These are phyloP conservation scores for Hypoxylon sp. DNA, from an alignment of 2,329 filamentous ascomycete species.

Conservation along the genomic window DNA sequence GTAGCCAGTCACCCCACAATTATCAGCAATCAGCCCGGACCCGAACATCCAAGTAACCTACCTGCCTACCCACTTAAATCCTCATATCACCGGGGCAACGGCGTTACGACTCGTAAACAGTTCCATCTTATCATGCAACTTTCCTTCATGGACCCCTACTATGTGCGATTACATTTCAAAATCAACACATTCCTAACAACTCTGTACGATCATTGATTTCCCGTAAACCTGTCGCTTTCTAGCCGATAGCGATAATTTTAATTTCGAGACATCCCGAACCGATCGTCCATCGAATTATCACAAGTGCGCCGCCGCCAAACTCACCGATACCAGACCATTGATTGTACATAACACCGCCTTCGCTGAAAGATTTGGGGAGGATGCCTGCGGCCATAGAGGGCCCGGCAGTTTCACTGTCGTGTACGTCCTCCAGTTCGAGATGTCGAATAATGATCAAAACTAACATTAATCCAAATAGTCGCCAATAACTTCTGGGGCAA, in stretches of 20 bases:
- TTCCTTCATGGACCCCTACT: slow-evolving; percentile 8
- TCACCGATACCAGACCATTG: slow-evolving; percentile 12
- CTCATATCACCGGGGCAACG: slow-evolving; percentile 28
- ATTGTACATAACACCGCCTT: slow-evolving; percentile 23
- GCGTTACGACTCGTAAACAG: slow-evolving; percentile 33
- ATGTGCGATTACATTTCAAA: slow-evolving; percentile 19
- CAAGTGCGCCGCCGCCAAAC: slow-evolving; percentile 8
- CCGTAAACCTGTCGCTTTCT: slow-evolving; percentile 10
- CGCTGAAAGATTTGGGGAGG: slow-evolving; percentile 25
- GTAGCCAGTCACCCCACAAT: slow-evolving; percentile 24
- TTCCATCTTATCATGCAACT: slow-evolving; percentile 5
- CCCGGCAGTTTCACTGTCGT: slow-evolving; percentile 48
- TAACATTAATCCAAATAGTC: slow-evolving; percentile 65
- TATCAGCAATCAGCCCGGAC: not conserved
- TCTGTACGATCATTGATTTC: slow-evolving; percentile 15
- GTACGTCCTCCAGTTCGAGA: slow-evolving; percentile 33
- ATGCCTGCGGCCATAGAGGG: slow-evolving; percentile 40
- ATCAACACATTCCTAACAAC: slow-evolving; percentile 28
- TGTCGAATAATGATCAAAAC: slow-evolving; percentile 18
- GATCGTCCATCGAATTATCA: slow-evolving; percentile 5
- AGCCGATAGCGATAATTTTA: slow-evolving; percentile 25
- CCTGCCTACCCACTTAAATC: not conserved
- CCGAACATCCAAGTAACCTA: too few relatives aligned
- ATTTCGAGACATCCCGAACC: slow-evolving; percentile 36
- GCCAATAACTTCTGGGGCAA: slow-evolving; percentile 99